phyloP scores from a whole-genome alignment of 2,329 filamentous ascomycete genomes.

The Cladophialophora yegresii region DNA sequence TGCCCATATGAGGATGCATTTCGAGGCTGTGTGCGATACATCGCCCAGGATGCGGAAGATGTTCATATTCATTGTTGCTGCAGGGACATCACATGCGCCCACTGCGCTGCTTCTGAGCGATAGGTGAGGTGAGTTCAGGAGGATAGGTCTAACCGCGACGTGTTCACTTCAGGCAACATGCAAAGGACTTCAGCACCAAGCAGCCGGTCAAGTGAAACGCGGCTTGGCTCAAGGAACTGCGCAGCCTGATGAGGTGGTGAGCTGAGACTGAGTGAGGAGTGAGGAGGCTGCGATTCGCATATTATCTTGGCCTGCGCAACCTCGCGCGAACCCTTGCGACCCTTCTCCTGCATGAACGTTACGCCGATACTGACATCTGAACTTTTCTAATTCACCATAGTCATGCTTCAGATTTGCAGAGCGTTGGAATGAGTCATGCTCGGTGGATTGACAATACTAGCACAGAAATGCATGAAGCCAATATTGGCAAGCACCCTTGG shows the following conservation, averaged over 20 bases:
- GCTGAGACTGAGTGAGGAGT: neutral
- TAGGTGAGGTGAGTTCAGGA: neutral
- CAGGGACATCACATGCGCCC: conserved; percentile 11
- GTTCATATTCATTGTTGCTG: conserved; percentile 46
- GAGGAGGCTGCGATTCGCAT: neutral
- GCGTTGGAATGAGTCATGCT: neutral
- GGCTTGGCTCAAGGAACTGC: conserved; percentile 1
- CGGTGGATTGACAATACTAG: neutral
- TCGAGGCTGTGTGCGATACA: conserved; percentile 79
- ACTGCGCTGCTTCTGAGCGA: neutral
- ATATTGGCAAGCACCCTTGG: neutral
- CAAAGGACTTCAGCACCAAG: neutral
- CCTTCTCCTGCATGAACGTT: neutral
- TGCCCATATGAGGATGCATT: conserved; percentile 85
- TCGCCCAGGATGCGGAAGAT: conserved; percentile 78
- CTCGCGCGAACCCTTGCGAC: neutral
- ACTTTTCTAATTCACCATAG: neutral
- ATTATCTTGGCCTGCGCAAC: neutral
- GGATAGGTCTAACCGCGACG: neutral
- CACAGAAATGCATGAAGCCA: neutral
- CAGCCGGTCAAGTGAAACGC: neutral
- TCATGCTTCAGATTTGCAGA: neutral
- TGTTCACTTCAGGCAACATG: neutral
- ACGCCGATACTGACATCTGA: too few species aligned
- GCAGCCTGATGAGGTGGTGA: conserved; percentile 7